Evolutionary conservation across 1,284 basidiomycete species (phyloP).

Genomic region (Kalmanozyma brasiliensis): DNA sequence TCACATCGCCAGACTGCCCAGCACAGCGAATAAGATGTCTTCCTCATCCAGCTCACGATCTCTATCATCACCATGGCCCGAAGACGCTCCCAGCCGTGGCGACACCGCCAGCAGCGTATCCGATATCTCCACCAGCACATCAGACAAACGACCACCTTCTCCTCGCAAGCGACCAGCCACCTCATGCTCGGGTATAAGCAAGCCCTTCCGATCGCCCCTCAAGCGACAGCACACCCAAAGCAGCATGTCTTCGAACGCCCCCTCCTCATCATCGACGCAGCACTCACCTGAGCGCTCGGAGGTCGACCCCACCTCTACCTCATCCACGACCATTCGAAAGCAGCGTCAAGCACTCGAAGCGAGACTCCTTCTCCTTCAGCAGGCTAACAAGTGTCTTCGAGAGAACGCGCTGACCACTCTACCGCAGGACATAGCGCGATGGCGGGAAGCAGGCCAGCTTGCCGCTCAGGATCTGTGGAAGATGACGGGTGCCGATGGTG

Average conservation of each 20-base stretch:
- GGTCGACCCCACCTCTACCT: background rate
- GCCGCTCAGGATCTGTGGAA: constrained; percentile 47
- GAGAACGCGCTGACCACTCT: constrained; percentile 20
- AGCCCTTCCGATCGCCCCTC: constrained; percentile 28
- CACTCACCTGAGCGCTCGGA: background rate
- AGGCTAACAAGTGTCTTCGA: constrained; percentile 38
- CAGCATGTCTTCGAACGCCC: background rate
- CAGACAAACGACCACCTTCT: background rate
- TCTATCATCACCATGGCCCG: constrained; percentile 6
- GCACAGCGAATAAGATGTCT: constrained; percentile 1
- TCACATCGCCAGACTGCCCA: background rate
- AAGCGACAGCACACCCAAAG: constrained; percentile 8
- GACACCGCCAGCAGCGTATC: constrained; percentile 15
- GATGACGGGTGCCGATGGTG: constrained; percentile 33
- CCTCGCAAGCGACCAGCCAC: background rate
- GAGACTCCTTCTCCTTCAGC: constrained; percentile 28
- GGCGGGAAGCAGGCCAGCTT: constrained; percentile 39
- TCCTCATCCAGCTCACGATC: constrained; percentile 15
- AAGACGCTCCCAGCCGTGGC: background rate
- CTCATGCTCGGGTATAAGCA: constrained; percentile 7
- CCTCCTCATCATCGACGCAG: background rate
- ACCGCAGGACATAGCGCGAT: constrained; percentile 30
- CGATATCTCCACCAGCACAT: constrained; percentile 4
- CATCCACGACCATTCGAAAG: constrained; percentile 14
- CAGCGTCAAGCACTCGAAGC: constrained; percentile 35